Percentiles rank a stretch among this genome's conserved stretches.
These are phyloP conservation scores for Boletellus deceptivus DNA, from an alignment of 1,284 basidiomycete species.

Conservation along the genomic window DNA sequence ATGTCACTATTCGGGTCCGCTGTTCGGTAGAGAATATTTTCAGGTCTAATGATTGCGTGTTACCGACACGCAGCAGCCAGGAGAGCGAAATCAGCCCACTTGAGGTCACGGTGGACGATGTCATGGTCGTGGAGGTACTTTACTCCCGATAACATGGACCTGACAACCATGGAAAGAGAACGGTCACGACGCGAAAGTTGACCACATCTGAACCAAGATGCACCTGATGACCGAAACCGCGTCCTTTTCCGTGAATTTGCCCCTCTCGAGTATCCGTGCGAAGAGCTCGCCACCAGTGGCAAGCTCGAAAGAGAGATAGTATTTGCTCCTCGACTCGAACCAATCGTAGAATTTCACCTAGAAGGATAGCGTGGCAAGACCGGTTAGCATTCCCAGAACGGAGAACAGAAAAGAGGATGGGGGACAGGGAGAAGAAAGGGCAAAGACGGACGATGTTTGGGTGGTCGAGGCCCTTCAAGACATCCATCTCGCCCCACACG, in stretches of 20 bases:
- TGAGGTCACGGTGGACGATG: constrained; percentile 91
- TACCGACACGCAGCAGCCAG: background rate
- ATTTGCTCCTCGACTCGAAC: constrained; percentile 90
- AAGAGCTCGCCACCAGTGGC: constrained; percentile 90
- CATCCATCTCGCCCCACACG: constrained; percentile 89
- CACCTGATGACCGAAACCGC: constrained; percentile 71
- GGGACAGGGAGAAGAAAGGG: background rate
- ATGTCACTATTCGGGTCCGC: constrained; percentile 71
- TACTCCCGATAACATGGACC: constrained; percentile 77
- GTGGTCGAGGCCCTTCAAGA: constrained; percentile 83
- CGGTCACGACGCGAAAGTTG: background rate
- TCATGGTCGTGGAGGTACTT: constrained; percentile 83
- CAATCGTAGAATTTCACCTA: constrained; percentile 91
- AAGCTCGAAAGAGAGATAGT: constrained; percentile 89
- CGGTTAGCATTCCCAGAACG: background rate
- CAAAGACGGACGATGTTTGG: constrained; percentile 74
- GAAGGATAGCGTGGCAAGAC: background rate
- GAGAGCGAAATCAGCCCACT: constrained; percentile 46
- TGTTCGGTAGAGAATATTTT: constrained; percentile 92
- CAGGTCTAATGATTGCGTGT: constrained; percentile 56
- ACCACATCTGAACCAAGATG: background rate
- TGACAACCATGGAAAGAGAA: constrained; percentile 25
- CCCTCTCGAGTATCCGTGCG: constrained; percentile 75
- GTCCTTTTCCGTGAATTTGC: constrained; percentile 89
- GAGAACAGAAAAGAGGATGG: no score